Percentiles rank a stretch among this genome's conserved stretches.
These are phyloP conservation scores for Rhizopus sp. DNA, from an alignment of 371 early-diverging fungal genomes.

Conservation along the genomic window DNA sequence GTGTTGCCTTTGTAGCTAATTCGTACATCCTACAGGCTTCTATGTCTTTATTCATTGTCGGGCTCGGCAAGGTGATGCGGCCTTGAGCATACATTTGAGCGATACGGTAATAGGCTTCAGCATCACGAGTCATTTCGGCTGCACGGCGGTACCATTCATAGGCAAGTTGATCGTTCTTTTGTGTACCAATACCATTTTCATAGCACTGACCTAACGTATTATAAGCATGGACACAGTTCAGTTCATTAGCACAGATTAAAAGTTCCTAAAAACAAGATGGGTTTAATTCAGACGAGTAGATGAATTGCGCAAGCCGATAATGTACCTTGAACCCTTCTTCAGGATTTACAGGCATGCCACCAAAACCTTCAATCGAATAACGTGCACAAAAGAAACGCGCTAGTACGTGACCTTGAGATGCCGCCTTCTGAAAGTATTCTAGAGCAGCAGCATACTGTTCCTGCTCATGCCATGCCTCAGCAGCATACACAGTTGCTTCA, in stretches of 20 bases:
- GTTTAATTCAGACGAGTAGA: not conserved
- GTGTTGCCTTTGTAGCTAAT: conserved; percentile 31
- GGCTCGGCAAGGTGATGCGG: conserved; percentile 7
- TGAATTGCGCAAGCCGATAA: not conserved
- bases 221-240: conserved; percentile 38
- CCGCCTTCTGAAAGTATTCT: conserved; percentile 43
- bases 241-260: conserved; percentile 38
- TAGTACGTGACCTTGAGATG: conserved; percentile 35
- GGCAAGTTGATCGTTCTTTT: conserved; percentile 51
- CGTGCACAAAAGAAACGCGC: conserved; percentile 49
- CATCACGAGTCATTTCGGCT: conserved; percentile 34
- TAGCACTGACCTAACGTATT: conserved; percentile 49
- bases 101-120: conserved; percentile 48
- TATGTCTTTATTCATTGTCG: conserved; percentile 18
- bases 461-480: conserved; percentile 47
- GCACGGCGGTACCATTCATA: conserved; percentile 43
- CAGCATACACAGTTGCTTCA: conserved; percentile 46
- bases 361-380: conserved; percentile 39
- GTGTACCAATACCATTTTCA: conserved; percentile 45
- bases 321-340: conserved; percentile 42
- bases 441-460: conserved; percentile 48
- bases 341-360: conserved; percentile 40
- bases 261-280: conserved; percentile 36
- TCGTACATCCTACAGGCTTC: conserved; percentile 39
- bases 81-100: conserved; percentile 37